phyloP scores from a whole-genome alignment of 495 filamentous ascomycete genomes.

The Polyplosphaeria fusca region DNA sequence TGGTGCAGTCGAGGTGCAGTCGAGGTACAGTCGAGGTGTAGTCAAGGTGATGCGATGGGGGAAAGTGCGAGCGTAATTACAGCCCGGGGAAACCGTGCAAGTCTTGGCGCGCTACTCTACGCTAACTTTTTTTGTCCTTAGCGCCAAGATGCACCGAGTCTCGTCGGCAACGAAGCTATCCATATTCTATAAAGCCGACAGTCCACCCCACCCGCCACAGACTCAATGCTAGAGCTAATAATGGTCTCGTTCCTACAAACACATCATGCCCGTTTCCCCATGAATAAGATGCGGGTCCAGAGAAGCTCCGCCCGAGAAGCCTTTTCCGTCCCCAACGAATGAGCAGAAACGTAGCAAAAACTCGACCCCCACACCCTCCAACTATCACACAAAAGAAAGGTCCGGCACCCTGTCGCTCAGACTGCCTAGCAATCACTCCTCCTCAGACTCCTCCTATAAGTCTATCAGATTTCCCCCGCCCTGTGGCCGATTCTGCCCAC shows the following conservation, averaged over 20 bases:
- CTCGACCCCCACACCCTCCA: slow-evolving; percentile 14
- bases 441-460: slow-evolving; percentile 50
- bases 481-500: slow-evolving; percentile 61
- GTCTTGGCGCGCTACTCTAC: neutral
- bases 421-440: too few species aligned
- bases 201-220: neutral
- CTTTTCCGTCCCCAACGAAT: slow-evolving; percentile 22
- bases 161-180: too few species aligned
- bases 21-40: too few species aligned
- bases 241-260: neutral
- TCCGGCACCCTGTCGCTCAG: neutral
- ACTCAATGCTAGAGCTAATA: neutral
- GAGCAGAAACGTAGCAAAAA: slow-evolving; percentile 3
- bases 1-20: neutral
- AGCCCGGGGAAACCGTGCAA: neutral
- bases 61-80: neutral
- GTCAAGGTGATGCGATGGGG: neutral
- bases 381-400: slow-evolving; percentile 28
- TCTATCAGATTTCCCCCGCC: slow-evolving; percentile 82
- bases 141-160: neutral
- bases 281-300: too few species aligned
- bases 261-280: neutral
- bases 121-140: neutral
- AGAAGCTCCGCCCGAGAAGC: slow-evolving; percentile 24
- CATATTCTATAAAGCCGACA: neutral